Evolutionary conservation across 140 eudicot species (phyloP), one percentile per base, ranked within the genome.

Genomic region (Oenanthe javanica): DNA sequence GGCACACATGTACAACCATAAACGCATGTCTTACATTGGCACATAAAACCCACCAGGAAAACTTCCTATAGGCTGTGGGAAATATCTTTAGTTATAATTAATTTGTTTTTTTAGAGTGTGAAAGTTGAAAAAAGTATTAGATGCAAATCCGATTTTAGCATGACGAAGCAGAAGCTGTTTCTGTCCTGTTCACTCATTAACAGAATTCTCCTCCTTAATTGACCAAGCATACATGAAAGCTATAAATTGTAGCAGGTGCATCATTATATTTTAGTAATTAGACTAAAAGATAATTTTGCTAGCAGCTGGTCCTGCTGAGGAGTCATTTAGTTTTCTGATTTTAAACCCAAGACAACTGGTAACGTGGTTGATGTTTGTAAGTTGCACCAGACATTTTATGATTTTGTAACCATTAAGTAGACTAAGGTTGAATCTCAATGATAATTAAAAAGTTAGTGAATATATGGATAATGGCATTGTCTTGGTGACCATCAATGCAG

Each of bases 131-230:
- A 51, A 5, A 51, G 15, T 52, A 16, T 16, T 4, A 0, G 61
- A 52, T 52, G 61, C 61, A 52, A 52, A n/a, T 52, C 7, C 61
- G 61, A n/a, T 54, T 54, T n/a, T 54, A 54, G 61, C 61, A 54
- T 3, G 61, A 4, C 61, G 7, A 59, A n/a, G 13, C 36, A 21
- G 1, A 59, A 59, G 0, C 2, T 92, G 75, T 89, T 97, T 87
- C 57, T 36, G 78, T 48, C 81, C n/a, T 61, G 52, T 67, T 64
- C 76, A n/a, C n/a, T n/a, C n/a, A n/a, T 72, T 48, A 15, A 12
- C 15, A 54, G n/a, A 18, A 16, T 0, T 6, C 25, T 6, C 12
- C 11, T 31, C 21, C 16, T 6, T 7, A 11, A n/a, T 31, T 67
- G 38, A 25, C 73, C 73, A 25, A 31, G 7, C 73, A 67, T 27